A percentile compares a stretch with the other conserved stretches of the same genome.
Evolutionary conservation across 176 grass and related monocot genomes (phyloP).

Genomic region (Rhynchospora tenuis): DNA sequence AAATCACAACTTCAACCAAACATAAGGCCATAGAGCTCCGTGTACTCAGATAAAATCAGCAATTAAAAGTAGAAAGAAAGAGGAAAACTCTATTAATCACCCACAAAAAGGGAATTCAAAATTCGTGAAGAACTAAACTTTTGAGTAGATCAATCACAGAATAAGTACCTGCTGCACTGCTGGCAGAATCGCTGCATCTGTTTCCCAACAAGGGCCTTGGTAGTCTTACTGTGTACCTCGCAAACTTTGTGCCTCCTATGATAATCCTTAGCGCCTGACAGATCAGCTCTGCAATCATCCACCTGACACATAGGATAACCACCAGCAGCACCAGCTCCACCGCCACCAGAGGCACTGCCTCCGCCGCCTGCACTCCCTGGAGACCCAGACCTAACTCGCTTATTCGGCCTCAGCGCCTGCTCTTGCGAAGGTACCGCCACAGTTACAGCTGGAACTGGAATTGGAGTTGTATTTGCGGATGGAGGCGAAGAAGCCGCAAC

Average conservation of each 20-base stretch:
- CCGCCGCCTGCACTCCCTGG: conserved; percentile 37
- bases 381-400: conserved; percentile 78
- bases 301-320: conserved; percentile 96
- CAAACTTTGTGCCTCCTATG: conserved; percentile 96
- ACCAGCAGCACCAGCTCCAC: conserved; percentile 16
- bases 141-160: background rate
- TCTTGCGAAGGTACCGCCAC: conserved; percentile 25
- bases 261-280: conserved; percentile 86
- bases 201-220: conserved; percentile 70
- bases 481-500: conserved; percentile 31
- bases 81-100: background rate
- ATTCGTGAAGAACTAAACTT: background rate
- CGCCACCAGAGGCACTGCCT: background rate
- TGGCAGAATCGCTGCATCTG: conserved; percentile 99
- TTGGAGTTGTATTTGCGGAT: background rate
- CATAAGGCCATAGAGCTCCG: background rate
- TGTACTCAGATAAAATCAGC: background rate
- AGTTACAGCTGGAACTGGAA: background rate
- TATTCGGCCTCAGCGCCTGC: conserved; percentile 39
- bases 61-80: background rate
- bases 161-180: conserved; percentile 91
- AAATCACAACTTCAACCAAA: background rate
- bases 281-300: conserved; percentile 83
- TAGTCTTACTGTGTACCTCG: conserved; percentile 79
- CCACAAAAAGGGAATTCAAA: background rate